These are phyloP conservation scores for Dalbergia oliveri DNA, from an alignment of 306 rosid genomes.

Conservation along the genomic window DNA sequence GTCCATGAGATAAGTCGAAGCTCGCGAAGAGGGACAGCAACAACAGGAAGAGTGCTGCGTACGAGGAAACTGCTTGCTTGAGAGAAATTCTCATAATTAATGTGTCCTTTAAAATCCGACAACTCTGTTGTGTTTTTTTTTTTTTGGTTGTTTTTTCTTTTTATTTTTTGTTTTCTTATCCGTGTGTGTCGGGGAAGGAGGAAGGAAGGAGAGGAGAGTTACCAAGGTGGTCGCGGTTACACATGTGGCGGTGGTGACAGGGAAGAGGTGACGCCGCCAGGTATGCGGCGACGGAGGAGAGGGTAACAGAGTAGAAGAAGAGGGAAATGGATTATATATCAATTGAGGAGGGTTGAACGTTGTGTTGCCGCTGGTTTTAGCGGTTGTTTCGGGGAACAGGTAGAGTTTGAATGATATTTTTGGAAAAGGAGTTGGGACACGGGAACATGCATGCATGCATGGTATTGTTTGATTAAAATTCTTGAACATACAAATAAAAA, in stretches of 20 bases:
- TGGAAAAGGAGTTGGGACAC: background rate
- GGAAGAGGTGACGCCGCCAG: slow-evolving; percentile 20
- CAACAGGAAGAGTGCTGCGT: background rate
- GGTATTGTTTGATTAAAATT: background rate
- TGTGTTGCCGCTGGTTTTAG: slow-evolving; percentile 63
- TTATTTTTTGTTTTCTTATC: background rate
- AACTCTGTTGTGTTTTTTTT: background rate
- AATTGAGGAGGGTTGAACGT: slow-evolving; percentile 32
- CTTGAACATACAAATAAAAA: no score
- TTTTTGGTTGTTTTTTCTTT: background rate
- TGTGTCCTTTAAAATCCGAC: slow-evolving; percentile 28
- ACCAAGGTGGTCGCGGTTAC: slow-evolving; percentile 25
- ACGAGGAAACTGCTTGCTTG: slow-evolving; percentile 33
- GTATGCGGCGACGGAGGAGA: slow-evolving; percentile 58
- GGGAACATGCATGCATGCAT: background rate
- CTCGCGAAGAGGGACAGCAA: background rate
- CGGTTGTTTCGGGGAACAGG: slow-evolving; percentile 51
- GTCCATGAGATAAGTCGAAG: slow-evolving; percentile 49
- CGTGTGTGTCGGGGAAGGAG: background rate
- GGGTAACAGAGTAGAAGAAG: slow-evolving; percentile 36
- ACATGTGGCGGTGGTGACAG: background rate
- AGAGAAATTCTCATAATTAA: slow-evolving; percentile 33
- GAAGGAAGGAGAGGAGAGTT: background rate
- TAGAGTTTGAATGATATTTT: slow-evolving; percentile 1
- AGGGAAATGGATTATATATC: slow-evolving; percentile 42